Base-by-base conservation (phyloP, 257 asterid species). In the Fraxinus anomala region DNA sequence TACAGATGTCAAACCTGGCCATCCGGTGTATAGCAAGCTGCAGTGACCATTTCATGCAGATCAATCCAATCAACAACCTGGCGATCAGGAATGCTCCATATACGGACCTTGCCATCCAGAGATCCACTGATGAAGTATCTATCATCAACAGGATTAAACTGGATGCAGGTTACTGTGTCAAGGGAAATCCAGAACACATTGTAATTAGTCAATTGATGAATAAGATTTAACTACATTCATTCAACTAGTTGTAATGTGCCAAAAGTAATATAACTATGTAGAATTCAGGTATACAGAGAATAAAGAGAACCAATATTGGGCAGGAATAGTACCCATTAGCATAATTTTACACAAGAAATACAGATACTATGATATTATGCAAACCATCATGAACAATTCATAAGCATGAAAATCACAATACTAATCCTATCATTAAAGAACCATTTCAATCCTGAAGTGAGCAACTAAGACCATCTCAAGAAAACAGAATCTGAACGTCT, bases 1-100 rank as follows among this genome's bases (percentile, higher is more conserved):
- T 74, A 78, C 31, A 73, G 47, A 73, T 75, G 78, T 74, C 90
- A 84, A 73, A 96, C 99, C 98, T 92, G 98, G 77, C 99, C 99
- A 89, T 96, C 97, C 1, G 97, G 99, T 37, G 97, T 96, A 84
- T 96, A 96, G 89, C 97, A 92, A 81, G 97, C 99, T 36, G 98
- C 97, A 79, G 99, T 96, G 81, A 96, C 98, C 99, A 96, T 96
- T 88, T 96, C 99, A 81, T 90, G 97, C 82, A 96, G 86, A 88
- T 96, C 99, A 84, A 80, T 89, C 99, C 98, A 96, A 83, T 93
- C 98, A 82, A 96, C 97, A 85, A 96, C 99, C 88, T 89, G 92
- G 77, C 87, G 89, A 77, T 92, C 97, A 59, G 97, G 97, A 80
- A 96, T 92, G 87, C 97, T 96, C 99, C 99, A 96, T 80, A 96